phyloP scores from a whole-genome alignment of 192 early-diverging fungal species.

The Coemansia sp. region DNA sequence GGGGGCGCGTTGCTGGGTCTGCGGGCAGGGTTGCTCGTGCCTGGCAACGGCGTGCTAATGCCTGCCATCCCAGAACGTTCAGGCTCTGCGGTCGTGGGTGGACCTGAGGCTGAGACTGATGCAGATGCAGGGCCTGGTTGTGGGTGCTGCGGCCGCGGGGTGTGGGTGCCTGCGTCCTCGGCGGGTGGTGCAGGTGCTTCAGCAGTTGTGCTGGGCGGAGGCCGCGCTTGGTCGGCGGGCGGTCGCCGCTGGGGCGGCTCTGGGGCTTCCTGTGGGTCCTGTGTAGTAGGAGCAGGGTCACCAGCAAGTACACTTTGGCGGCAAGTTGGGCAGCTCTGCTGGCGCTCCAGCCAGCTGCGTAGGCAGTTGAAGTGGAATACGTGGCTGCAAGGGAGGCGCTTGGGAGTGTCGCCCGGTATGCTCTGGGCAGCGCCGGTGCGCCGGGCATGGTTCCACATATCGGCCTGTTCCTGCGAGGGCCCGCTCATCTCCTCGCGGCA shows the following conservation, averaged over 20 bases:
- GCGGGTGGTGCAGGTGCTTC: neutral
- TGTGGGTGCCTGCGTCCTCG: neutral
- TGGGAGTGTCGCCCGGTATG: conserved; percentile 63
- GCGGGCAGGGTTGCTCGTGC: too few species aligned
- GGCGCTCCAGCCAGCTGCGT: conserved; percentile 93
- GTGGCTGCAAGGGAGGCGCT: conserved; percentile 93
- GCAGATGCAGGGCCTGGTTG: too few species aligned
- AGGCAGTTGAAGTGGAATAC: conserved; percentile 97
- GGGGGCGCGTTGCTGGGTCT: too few species aligned
- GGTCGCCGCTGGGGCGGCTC: neutral
- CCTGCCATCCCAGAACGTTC: too few species aligned
- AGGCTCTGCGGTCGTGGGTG: too few species aligned
- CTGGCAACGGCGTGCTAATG: too few species aligned
- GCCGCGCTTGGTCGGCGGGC: neutral
- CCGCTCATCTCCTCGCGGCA: conserved; percentile 93
- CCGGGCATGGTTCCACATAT: conserved; percentile 24
- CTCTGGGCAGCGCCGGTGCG: conserved; percentile 10
- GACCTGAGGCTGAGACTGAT: too few species aligned
- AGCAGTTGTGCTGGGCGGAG: neutral
- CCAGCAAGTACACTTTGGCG: conserved; percentile 26
- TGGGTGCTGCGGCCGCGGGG: neutral
- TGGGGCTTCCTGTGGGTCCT: neutral
- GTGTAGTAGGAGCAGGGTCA: neutral
- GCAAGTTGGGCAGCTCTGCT: conserved; percentile 97
- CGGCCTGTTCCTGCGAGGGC: conserved; percentile 17